Evolutionary conservation across 768 basidiomycete genomes (phyloP), one percentile per base, ranked within the genome.

Genomic region (Pulveroboletus sp.): DNA sequence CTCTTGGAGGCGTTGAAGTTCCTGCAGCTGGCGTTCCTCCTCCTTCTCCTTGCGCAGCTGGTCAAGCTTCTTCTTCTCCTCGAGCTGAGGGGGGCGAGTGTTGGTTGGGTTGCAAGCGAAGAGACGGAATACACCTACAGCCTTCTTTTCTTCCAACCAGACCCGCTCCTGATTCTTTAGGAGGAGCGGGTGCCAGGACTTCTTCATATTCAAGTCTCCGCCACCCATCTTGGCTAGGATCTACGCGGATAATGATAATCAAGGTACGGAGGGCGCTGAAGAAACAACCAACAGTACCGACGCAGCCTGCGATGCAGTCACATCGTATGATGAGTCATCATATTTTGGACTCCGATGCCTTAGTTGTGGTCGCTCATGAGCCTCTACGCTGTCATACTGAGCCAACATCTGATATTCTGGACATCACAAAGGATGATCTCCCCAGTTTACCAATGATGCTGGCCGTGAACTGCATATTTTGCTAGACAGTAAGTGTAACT

Each of bases 131-230:
- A 15, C 14, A 77, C 89, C 61, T 66, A 91, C 92, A 47, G 93
- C 93, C 66, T 90, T 87, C 81, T 95, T 93, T 71, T 99, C 96
- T 70, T 95, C 89, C 49, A 97, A 79, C 95, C 96, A 98, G 62
- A 98, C 96, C 81, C 89, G 83, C 83, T 95, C 92, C 85, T 97
- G 95, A 73, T 95, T 95, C 68, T 92, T 93, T 71, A 96, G 71
- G 71, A 95, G 89, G 78, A 93, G 85, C 80, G 94, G 94, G 69
- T 97, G 94, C 94, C 94, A 97, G 57, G 91, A 93, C 80, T 96
- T 95, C 73, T 90, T 96, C 94, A 98, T 98, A 66, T 98, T 98
- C 67, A 97, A 78, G 70, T 97, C 94, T 54, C 89, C 94, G 51
- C 94, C 93, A 82, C 94, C 94, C 94, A 97, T 97, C 62, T 86